phyloP scores from a whole-genome alignment of 2,329 filamentous ascomycete genomes.

The Passalora sequoiae region DNA sequence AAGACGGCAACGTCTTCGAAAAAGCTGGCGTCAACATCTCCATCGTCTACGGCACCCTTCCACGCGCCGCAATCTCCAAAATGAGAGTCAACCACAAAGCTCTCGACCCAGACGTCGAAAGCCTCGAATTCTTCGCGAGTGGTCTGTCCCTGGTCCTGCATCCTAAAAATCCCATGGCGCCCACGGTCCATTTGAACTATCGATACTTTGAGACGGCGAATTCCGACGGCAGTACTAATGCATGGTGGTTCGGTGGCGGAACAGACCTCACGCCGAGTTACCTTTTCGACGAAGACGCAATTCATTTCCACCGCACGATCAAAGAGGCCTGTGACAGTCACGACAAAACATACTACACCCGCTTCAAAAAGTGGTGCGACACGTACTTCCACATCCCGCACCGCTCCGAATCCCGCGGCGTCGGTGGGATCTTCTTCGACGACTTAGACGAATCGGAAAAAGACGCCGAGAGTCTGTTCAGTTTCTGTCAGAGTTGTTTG shows the following conservation, averaged over 20 bases:
- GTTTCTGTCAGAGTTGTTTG: slow-evolving; percentile 80
- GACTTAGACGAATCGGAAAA: slow-evolving; percentile 85
- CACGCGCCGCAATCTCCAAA: slow-evolving; percentile 78
- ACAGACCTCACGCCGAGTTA: slow-evolving; percentile 90
- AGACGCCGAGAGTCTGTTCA: slow-evolving; percentile 82
- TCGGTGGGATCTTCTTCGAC: slow-evolving; percentile 98
- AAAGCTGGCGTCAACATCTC: slow-evolving; percentile 95
- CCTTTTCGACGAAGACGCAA: slow-evolving; percentile 92
- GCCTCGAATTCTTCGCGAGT: slow-evolving; percentile 89
- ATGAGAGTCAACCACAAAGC: slow-evolving; percentile 96
- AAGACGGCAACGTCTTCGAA: slow-evolving; percentile 95
- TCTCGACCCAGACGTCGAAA: slow-evolving; percentile 71
- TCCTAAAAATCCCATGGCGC: slow-evolving; percentile 91
- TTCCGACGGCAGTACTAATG: slow-evolving; percentile 70
- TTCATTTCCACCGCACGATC: slow-evolving; percentile 91
- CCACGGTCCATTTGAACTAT: slow-evolving; percentile 97
- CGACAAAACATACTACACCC: slow-evolving; percentile 83
- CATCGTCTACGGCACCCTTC: slow-evolving; percentile 87
- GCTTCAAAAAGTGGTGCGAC: slow-evolving; percentile 98
- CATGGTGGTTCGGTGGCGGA: slow-evolving; percentile 98
- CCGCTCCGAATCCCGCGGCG: slow-evolving; percentile 74
- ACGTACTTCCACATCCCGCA: slow-evolving; percentile 96
- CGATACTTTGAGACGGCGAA: slow-evolving; percentile 96
- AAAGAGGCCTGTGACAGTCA: slow-evolving; percentile 92
- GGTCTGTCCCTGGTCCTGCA: slow-evolving; percentile 91